Base-by-base conservation (phyloP, 805 yeast species). In the Metschnikowia cerradonensis region DNA sequence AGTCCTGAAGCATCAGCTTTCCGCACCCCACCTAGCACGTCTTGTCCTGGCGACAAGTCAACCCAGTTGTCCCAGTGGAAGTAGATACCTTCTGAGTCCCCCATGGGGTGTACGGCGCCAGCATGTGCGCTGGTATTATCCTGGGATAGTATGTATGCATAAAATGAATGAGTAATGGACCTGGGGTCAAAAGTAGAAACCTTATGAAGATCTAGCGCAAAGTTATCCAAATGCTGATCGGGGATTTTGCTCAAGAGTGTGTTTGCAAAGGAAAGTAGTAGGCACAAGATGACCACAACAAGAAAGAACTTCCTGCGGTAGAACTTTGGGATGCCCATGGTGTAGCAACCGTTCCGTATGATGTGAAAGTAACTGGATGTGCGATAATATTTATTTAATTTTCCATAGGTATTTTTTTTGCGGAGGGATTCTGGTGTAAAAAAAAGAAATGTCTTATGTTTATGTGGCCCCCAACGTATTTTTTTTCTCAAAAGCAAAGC, bases 11-110 rank as follows among this genome's bases (percentile, higher is more conserved):
- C 56, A 36, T 43, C 47, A 3, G 43, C 30, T 7, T 41, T 37
- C 26, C 67, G 54, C 32, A 54, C 60, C 11, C 48, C 34, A 19
- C 54, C 52, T 15, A 71, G 50, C 3, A 64, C 37, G 11, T 50
- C 13, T 44, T 65, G 51, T 0, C 60, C 72, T 6, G 67, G 64
- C 14, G 53, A 50, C 33, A 65, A 50, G 49, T 69, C 75, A 20
- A 67, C 60, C 71, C 73, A 70, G 53, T 71, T 73, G 51, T 71
- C 75, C 75, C 75, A 71, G 56, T 71, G 75, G 57, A 70, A 70
- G 51, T 50, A 51, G n/a, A 69, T 56, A 17, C 70, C 71, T 17
- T 57, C 57, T 32, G 39, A 33, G 19, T 44, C 41, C 19, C 45
- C 41, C 15, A 54, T 34, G 38, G 37, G 14, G 20, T 19, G 22